Percentiles rank a stretch among this genome's conserved stretches.
Conservation (phyloP, 2,329 filamentous ascomycete species). For the Emmonsiellopsis sp. region DNA sequence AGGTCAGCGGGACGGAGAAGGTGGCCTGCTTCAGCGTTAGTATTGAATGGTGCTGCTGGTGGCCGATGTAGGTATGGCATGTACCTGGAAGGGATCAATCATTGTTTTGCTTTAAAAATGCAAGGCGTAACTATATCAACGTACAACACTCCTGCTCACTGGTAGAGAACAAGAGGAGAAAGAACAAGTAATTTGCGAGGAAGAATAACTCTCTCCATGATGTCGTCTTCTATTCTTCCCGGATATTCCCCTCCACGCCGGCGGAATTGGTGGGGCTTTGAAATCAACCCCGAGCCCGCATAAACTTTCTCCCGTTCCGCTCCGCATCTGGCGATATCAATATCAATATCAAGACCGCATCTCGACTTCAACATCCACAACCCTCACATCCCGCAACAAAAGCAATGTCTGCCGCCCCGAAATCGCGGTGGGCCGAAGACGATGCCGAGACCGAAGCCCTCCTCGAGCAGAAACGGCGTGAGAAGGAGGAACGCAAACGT, state of each 20-base stretch:
- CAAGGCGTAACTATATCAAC: not conserved
- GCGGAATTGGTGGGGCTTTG: not conserved
- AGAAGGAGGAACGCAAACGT: slow-evolving; percentile 84
- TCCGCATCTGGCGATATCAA: not conserved
- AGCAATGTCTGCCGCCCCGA: slow-evolving; percentile 51
- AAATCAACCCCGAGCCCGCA: not conserved
- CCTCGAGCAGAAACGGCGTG: slow-evolving; percentile 57
- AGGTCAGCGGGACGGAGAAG: slow-evolving; percentile 90
- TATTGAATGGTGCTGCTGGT: not conserved
- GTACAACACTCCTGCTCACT: not conserved
- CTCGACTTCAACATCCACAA: not conserved
- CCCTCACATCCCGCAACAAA: not conserved
- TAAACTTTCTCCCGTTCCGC: not conserved
- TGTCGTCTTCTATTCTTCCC: not conserved
- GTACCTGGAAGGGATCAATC: slow-evolving; percentile 40
- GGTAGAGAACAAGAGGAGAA: not conserved
- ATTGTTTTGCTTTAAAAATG: slow-evolving; percentile 18
- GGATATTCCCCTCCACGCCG: not conserved
- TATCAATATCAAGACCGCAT: not conserved
- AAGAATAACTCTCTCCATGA: not conserved
- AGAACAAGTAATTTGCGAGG: not conserved
- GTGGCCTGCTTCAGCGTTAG: slow-evolving; percentile 54
- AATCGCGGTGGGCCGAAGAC: slow-evolving; percentile 81
- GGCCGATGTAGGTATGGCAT: not conserved
- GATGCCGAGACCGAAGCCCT: slow-evolving; percentile 71